Conservation (phyloP, 2,329 filamentous ascomycete species). For the Exophiala lecanii-corni region DNA sequence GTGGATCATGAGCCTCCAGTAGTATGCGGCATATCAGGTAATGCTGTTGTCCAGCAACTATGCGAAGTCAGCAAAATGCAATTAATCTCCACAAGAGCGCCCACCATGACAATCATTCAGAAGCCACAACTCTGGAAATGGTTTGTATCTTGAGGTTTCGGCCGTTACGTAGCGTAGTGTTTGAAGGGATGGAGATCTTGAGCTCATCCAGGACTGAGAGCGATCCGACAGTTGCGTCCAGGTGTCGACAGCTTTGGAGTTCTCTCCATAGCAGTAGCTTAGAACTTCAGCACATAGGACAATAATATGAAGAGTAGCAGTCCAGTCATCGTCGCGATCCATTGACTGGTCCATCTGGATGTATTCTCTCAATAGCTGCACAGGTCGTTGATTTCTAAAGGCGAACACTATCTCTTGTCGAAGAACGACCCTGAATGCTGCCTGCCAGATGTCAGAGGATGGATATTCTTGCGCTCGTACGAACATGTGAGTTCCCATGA, state of each 20-base stretch:
- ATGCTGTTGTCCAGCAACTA: not conserved
- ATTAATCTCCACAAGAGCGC: not conserved
- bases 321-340: not conserved
- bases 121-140: not conserved
- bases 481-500: not conserved
- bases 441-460: not conserved
- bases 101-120: not conserved
- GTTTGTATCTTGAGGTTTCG: not conserved
- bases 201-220: not conserved
- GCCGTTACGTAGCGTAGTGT: not conserved
- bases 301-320: not conserved
- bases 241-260: not conserved
- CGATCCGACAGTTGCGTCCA: not conserved
- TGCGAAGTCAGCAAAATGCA: not conserved
- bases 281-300: not conserved
- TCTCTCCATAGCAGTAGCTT: not conserved
- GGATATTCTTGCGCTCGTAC: not conserved
- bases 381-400: not conserved
- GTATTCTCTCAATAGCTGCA: not conserved
- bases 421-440: not conserved
- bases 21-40: not conserved
- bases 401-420: not conserved
- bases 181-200: not conserved
- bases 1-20: not conserved
- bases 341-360: not conserved